Conservation (phyloP, 192 early-diverging fungal species). For the Coemansia sp. region DNA sequence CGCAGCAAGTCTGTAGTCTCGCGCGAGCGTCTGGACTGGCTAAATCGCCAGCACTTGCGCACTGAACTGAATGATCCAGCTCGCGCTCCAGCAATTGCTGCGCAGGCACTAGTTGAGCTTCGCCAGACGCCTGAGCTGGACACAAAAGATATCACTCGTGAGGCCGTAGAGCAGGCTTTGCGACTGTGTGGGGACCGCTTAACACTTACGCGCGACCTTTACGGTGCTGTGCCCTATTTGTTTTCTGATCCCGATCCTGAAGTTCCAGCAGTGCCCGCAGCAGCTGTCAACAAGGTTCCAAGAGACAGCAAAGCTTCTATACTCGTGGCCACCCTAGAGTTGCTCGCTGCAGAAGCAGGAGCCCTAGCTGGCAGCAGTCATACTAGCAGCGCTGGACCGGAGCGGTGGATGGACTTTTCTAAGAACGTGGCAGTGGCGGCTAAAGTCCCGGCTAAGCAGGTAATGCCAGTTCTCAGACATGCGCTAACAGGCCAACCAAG, state of each 20-base stretch:
- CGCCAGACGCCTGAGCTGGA: not conserved
- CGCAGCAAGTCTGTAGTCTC: constrained; percentile 53
- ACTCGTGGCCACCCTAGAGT: constrained; percentile 3
- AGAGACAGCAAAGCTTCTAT: constrained; percentile 26
- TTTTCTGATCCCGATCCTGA: constrained; percentile 38
- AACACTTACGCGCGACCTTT: constrained; percentile 35
- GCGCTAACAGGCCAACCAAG: constrained; percentile 61
- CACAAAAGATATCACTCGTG: not conserved
- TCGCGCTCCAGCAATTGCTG: constrained; percentile 3
- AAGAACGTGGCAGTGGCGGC: constrained; percentile 50
- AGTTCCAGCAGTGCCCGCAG: not conserved
- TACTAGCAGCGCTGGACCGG: not conserved
- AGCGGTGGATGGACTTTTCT: constrained; percentile 27
- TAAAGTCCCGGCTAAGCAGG: constrained; percentile 48
- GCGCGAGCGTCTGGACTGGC: constrained; percentile 50
- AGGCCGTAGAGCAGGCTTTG: constrained; percentile 26
- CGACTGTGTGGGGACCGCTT: constrained; percentile 33
- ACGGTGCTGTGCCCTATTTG: constrained; percentile 30
- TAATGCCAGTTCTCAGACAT: constrained; percentile 69
- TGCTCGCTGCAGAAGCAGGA: not conserved
- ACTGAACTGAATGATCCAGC: constrained; percentile 21
- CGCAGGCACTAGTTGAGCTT: constrained; percentile 23
- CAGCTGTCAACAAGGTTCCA: constrained; percentile 15
- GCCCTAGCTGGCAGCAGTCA: not conserved
- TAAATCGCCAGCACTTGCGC: constrained; percentile 51